Base-by-base conservation (phyloP, 129 eudicot species). In the Flaveria brownii region DNA sequence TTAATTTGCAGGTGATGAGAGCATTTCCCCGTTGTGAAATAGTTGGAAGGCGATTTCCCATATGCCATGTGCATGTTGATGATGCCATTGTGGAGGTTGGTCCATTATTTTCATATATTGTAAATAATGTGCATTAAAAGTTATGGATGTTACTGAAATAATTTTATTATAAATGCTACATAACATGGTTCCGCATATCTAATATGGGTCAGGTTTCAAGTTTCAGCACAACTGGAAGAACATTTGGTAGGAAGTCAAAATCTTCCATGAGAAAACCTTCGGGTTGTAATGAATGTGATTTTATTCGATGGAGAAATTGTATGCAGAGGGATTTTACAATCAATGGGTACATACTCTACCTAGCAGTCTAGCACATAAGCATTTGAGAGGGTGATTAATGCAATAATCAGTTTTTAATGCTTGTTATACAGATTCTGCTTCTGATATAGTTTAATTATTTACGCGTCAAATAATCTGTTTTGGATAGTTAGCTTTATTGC, bases 21-120 rank as follows among this genome's bases (percentile, higher is more conserved):
- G 78, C 85, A 57, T 88, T 88, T 81, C 82, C 84, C 6, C 86
- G 57, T 11, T 83, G 88, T 76, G 86, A 83, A 81, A 70, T 88
- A 43, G 88, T 88, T 79, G 93, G 93, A 73, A 86, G 75, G 68
- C 81, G 93, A 28, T 88, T 88, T 80, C 93, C 93, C n/a, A 86
- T 88, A 75, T 88, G 93, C 52, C 93, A 86, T 73, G 93, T 88
- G 63, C 85, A 86, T 77, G 83, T 88, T 2, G 88, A 80, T 75
- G 93, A 84, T 71, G 68, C 81, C 59, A 73, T 84, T 76, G 75
- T 88, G 17, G 90, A 88, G 93, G 93, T 88, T 71, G 43, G 82
- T 84, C 17, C 39, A 28, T 25, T 83, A 17, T 10, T 8, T 68
- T 50, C 56, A 74, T 70, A 15, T 68, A 63, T 5, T 60, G 20